A percentile compares a stretch with the other conserved stretches of the same genome.
phyloP scores from a whole-genome alignment of 2,329 filamentous ascomycete species.

The Nemania sp. region DNA sequence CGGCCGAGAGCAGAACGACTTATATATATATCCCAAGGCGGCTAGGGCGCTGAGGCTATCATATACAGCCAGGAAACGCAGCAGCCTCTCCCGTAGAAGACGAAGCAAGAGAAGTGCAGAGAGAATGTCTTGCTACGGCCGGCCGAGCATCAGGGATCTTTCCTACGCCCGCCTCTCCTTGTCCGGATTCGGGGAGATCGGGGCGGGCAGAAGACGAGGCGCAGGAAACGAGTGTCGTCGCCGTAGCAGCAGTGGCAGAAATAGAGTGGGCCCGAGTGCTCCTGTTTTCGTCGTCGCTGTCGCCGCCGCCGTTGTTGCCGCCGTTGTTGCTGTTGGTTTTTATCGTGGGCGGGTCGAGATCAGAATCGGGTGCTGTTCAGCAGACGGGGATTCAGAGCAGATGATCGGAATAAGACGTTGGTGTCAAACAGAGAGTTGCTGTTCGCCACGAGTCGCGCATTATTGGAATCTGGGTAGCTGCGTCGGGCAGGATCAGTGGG shows the following conservation, averaged over 20 bases:
- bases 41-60: no score
- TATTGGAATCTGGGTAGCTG: background rate
- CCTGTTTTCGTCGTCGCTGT: background rate
- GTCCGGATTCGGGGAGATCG: background rate
- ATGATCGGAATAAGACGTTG: background rate
- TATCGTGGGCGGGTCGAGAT: background rate
- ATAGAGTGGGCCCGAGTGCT: background rate
- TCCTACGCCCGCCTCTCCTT: no score
- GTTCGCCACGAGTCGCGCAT: background rate
- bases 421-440: background rate
- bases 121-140: no score
- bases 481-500: background rate
- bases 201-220: background rate
- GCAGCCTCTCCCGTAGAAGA: no score
- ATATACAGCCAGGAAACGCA: no score
- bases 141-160: no score
- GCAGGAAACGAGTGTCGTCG: no score
- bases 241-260: background rate
- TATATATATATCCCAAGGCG: no score
- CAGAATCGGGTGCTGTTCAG: background rate
- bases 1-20: no score
- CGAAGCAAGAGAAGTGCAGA: no score
- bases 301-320: background rate
- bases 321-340: background rate
- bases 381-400: background rate